Percentiles rank a stretch among this genome's conserved stretches.
Conservation (phyloP, 169 alveolate species). For the Cryptosporidium tyzzeri region DNA sequence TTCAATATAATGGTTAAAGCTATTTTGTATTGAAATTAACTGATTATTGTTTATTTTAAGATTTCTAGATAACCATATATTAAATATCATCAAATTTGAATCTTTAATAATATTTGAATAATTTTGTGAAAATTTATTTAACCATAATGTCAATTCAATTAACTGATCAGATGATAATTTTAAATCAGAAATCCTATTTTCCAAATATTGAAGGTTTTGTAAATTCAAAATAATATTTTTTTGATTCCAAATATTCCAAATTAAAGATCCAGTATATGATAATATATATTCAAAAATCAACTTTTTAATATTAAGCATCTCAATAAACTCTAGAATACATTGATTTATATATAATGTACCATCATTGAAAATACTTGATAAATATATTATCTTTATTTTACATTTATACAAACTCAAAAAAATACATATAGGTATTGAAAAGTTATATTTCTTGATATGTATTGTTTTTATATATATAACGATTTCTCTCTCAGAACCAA, state of each 20-base stretch:
- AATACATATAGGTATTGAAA: constrained; percentile 48
- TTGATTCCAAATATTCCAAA: constrained; percentile 21
- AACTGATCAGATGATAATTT: neutral
- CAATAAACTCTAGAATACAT: constrained; percentile 15
- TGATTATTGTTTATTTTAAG: constrained; percentile 20
- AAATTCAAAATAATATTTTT: neutral
- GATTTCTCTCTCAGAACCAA: neutral
- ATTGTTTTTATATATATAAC: constrained; percentile 19
- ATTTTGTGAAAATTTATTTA: neutral
- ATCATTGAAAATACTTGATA: neutral
- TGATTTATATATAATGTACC: neutral
- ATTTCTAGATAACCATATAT: neutral
- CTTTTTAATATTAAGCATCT: constrained; percentile 6
- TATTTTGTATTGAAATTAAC: constrained; percentile 9
- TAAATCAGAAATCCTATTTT: neutral
- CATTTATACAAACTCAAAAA: neutral
- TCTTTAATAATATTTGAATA: neutral
- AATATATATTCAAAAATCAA: constrained; percentile 2
- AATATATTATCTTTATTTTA: constrained; percentile 2
- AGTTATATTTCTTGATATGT: neutral
- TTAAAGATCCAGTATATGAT: neutral
- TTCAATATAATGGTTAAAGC: neutral
- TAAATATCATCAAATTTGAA: neutral
- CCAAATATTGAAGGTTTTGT: neutral
- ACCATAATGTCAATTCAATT: constrained; percentile 3